Evolutionary conservation across 495 filamentous ascomycete species (phyloP), one percentile per base, ranked within the genome.

Genomic region (Neurospora sp.): DNA sequence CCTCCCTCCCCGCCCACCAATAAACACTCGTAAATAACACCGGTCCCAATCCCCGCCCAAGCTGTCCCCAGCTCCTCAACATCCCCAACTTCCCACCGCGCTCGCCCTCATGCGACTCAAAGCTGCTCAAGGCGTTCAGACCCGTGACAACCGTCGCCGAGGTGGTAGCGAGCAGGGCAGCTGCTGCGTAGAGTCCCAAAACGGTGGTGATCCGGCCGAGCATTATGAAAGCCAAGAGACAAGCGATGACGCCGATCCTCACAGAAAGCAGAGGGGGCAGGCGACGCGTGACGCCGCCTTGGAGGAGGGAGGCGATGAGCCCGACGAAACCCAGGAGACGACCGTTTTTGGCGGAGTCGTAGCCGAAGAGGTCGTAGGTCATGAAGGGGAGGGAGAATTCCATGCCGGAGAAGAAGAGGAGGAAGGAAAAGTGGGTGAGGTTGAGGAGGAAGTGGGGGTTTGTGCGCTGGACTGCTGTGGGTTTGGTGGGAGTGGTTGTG

Each of bases 311-410:
- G 15, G 96, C 94, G n/a, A 98, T 86, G 7, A 99, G 87, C 11
- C 96, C 96, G 79, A 99, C 92, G 81, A 93, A 93, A 5, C 94
- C 96, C 0, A 99, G 89, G 4, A 99, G 89, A n/a, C 89, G 89
- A 8, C 96, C 96, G 74, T 93, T 95, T 19, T 92, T 86, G 3
- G 88, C 86, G 6, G 93, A 91, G n/a, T 88, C 88, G 78, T 92
- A 93, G 5, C 86, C 87, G 81, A 97, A 98, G 42, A 98, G 87
- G 72, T 97, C 94, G 76, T 94, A 96, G 0, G 96, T 98, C 88
- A 98, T 92, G 83, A 99, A 99, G 0, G 96, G 94, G 0, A 99
- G 90, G 1, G 90, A 92, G 80, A 97, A 98, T 77, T 99, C 96
- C 90, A 99, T 92, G 70, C 96, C 96, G 31, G 93, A 96, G 82